Percentiles rank a stretch among this genome's conserved stretches.
These are phyloP conservation scores for Alliaria petiolata DNA, from an alignment of 345 rosid genomes.

Conservation along the genomic window DNA sequence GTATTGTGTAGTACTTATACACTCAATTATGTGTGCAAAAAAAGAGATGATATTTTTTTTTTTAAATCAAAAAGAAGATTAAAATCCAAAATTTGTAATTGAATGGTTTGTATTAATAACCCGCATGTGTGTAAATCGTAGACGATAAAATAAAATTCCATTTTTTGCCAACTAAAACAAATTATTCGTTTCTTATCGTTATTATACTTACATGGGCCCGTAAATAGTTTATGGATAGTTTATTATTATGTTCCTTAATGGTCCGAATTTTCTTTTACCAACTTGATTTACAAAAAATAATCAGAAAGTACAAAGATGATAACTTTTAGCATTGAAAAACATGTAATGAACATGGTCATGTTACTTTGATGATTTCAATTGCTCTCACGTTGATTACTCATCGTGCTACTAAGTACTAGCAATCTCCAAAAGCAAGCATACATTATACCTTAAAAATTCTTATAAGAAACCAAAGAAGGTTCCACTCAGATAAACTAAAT, in stretches of 20 bases:
- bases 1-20: not conserved
- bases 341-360: conserved; percentile 32
- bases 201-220: conserved; percentile 19
- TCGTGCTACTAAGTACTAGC: conserved; percentile 35
- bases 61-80: not conserved
- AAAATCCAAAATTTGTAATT: not conserved
- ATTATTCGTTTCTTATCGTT: no score
- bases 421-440: conserved; percentile 26
- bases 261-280: conserved; percentile 16
- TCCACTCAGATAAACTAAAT: conserved; percentile 24
- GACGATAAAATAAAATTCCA: no score
- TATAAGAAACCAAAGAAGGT: conserved; percentile 23
- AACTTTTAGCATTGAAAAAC: conserved; percentile 21
- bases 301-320: conserved; percentile 25
- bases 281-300: conserved; percentile 23
- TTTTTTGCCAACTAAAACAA: no score
- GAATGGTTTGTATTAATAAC: not conserved
- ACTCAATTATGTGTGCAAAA: not conserved
- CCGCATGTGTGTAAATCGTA: no score
- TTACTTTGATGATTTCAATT: conserved; percentile 34
- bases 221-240: not conserved
- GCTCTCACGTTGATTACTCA: conserved; percentile 29
- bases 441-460: not conserved
- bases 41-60: not conserved
- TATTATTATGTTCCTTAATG: conserved; percentile 16